Conservation (phyloP, 1,284 basidiomycete genomes). For the Cystobasidium pallidum region DNA sequence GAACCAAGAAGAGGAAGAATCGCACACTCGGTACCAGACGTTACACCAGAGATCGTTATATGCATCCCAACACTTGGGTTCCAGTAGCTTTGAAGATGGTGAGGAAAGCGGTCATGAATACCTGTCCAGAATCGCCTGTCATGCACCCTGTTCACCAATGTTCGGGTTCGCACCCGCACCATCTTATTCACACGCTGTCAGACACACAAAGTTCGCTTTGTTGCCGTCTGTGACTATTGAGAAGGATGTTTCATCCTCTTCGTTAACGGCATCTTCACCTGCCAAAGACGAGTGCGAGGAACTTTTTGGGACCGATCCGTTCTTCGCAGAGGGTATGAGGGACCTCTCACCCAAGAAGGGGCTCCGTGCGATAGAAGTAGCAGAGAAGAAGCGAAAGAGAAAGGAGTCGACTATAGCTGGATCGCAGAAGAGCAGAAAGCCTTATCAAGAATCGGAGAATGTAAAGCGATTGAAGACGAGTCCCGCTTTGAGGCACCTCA, state of each 20-base stretch:
- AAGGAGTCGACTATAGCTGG: slow-evolving; percentile 2
- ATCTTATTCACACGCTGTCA: slow-evolving; percentile 21
- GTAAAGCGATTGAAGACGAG: slow-evolving; percentile 27
- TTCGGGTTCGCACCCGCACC: slow-evolving; percentile 17
- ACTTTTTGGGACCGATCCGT: neutral
- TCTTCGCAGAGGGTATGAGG: too few relatives aligned
- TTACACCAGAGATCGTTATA: neutral
- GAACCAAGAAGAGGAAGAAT: neutral
- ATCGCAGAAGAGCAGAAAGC: neutral
- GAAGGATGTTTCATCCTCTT: slow-evolving; percentile 7
- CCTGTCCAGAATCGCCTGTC: neutral
- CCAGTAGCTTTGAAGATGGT: neutral
- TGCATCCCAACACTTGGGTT: neutral
- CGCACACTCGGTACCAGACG: neutral
- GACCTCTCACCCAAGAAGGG: too few relatives aligned
- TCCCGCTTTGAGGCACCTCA: slow-evolving; percentile 29
- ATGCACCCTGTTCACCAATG: neutral
- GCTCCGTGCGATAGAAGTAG: neutral
- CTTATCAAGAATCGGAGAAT: slow-evolving; percentile 12
- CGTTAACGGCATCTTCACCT: slow-evolving; percentile 1
- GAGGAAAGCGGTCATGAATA: neutral
- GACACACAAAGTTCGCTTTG: slow-evolving; percentile 1
- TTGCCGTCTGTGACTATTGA: slow-evolving; percentile 16
- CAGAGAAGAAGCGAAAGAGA: slow-evolving; percentile 17
- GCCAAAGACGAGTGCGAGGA: slow-evolving; percentile 1